Percentiles rank a stretch among this genome's conserved stretches.
Conservation (phyloP, 148 eudicot species). For the Tetragonia tetragonoides region DNA sequence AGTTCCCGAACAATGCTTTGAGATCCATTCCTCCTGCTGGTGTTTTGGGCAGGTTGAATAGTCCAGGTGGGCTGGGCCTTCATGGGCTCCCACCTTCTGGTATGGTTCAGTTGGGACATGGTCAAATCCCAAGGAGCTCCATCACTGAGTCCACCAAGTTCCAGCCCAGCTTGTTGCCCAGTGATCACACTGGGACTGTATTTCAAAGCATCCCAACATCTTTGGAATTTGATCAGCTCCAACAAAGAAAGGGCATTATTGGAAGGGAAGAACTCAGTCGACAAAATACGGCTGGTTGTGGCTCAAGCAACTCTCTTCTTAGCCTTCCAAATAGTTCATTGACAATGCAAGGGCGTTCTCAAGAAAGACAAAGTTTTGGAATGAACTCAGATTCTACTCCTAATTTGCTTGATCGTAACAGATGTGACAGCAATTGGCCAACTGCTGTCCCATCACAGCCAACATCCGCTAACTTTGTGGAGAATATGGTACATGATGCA, state of each 20-base stretch:
- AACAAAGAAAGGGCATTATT: constrained; percentile 24
- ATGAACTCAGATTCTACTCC: constrained; percentile 36
- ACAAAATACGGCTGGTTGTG: constrained; percentile 11
- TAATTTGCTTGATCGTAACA: constrained; percentile 30
- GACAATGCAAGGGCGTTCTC: constrained; percentile 32
- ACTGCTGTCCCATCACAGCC: constrained; percentile 36
- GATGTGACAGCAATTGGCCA: constrained; percentile 39
- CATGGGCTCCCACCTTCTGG: constrained; percentile 46
- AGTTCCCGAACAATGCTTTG: constrained; percentile 39
- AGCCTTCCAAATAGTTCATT: constrained; percentile 29
- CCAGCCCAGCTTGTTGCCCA: constrained; percentile 30
- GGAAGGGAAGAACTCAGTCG: constrained; percentile 20
- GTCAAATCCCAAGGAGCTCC: constrained; percentile 36
- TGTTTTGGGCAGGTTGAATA: constrained; percentile 48
- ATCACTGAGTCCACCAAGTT: constrained; percentile 27
- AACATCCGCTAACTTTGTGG: constrained; percentile 23
- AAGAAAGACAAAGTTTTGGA: constrained; percentile 29
- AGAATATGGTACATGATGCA: constrained; percentile 16
- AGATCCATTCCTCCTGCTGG: constrained; percentile 42
- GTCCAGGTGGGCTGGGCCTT: constrained; percentile 42
- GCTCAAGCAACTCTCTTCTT: constrained; percentile 31
- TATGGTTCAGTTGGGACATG: constrained; percentile 40
- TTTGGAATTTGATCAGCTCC: constrained; percentile 43
- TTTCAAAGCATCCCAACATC: constrained; percentile 57
- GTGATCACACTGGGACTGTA: constrained; percentile 40